A percentile compares a stretch with the other conserved stretches of the same genome.
Conservation (phyloP, 768 basidiomycete genomes). For the Pisolithus sp. region DNA sequence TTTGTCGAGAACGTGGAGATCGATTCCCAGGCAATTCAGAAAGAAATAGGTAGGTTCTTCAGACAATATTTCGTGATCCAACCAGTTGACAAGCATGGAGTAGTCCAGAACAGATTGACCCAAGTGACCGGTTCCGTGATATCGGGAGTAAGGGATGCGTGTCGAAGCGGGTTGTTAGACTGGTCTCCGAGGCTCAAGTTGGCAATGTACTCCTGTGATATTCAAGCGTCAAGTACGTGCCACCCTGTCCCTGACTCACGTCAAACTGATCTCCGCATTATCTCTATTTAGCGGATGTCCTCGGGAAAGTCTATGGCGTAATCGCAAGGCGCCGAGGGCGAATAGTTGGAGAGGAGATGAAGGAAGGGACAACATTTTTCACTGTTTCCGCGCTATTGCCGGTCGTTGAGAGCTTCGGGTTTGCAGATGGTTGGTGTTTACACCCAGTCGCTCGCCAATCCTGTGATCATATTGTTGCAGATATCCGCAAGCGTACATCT, state of each 20-base stretch:
- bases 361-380: constrained; percentile 94
- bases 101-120: constrained; percentile 74
- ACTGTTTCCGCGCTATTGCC: constrained; percentile 86
- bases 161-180: constrained; percentile 83
- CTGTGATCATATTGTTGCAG: constrained; percentile 36
- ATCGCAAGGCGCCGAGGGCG: constrained; percentile 86
- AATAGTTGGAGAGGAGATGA: constrained; percentile 97
- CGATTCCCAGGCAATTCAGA: constrained; percentile 51
- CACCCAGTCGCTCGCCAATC: constrained; percentile 1
- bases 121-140: constrained; percentile 90
- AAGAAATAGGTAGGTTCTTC: constrained; percentile 53
- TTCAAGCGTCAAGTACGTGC: constrained; percentile 88
- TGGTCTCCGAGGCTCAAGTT: constrained; percentile 97
- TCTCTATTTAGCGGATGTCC: constrained; percentile 69
- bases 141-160: constrained; percentile 83
- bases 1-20: constrained; percentile 75
- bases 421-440: constrained; percentile 76
- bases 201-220: constrained; percentile 98
- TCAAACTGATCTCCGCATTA: constrained; percentile 4
- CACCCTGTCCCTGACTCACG: not conserved
- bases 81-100: constrained; percentile 9
- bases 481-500: constrained; percentile 92
- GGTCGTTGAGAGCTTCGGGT: constrained; percentile 96
- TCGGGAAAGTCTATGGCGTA: constrained; percentile 96
- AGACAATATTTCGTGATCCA: not conserved